A percentile compares a stretch with the other conserved stretches of the same genome.
Conservation (phyloP, 768 basidiomycete species). For the Pleurotus sapidus region DNA sequence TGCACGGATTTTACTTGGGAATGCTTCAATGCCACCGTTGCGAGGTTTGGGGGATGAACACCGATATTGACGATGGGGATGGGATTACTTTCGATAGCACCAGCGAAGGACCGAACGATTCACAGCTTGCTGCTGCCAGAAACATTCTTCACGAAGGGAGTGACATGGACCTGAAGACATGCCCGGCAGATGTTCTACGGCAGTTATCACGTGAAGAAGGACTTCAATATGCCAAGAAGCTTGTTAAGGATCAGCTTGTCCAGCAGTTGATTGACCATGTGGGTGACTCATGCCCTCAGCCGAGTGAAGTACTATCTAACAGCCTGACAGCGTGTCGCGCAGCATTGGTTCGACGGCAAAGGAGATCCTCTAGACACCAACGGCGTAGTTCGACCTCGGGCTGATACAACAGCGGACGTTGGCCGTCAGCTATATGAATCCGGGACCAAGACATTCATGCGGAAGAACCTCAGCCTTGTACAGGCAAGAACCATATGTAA, state of each 20-base stretch:
- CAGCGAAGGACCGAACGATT: background rate
- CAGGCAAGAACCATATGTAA: background rate
- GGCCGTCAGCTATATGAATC: background rate
- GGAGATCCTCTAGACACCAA: background rate
- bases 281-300: background rate
- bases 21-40: constrained; percentile 23
- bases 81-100: background rate
- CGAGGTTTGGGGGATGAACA: constrained; percentile 17
- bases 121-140: background rate
- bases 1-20: constrained; percentile 34
- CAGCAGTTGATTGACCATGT: background rate
- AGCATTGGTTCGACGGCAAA: background rate
- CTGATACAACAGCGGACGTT: background rate
- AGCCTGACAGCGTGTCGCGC: background rate
- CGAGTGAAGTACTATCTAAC: background rate
- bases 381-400: no score
- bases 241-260: background rate
- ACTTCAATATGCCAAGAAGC: background rate
- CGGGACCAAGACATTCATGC: background rate
- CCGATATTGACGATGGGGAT: constrained; percentile 7
- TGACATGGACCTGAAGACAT: background rate
- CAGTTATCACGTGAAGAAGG: background rate
- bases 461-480: background rate
- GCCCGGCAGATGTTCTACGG: background rate
- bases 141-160: background rate